Evolutionary conservation across 306 rosid species (phyloP), one percentile per base, ranked within the genome.

Genomic region (Geum urbanum): DNA sequence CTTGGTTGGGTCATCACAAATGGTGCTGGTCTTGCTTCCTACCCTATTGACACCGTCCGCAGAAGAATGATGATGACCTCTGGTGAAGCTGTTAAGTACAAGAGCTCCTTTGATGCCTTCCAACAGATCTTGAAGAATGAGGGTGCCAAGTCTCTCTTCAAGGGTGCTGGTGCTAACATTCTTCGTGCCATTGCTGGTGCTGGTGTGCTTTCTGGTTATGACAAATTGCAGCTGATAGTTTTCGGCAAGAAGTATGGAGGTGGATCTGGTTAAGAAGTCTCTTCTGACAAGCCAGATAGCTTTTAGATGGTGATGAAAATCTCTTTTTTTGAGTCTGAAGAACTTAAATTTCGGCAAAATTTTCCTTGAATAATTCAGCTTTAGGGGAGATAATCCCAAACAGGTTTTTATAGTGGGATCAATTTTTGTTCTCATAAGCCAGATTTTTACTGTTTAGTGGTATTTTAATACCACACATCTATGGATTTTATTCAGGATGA

Each of bases 61-160:
- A 89, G 96, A 92, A 89, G 98, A 92, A 92, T 92, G 92, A 92
- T 92, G 98, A 92, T 92, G 98, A 92, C 98, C 20, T 92, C 98
- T 0, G 98, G 98, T 22, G 98, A 92, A 64, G 98, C 98, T 0
- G 96, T 87, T 27, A 89, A 92, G 91, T 92, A 92, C 89, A 89
- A 79, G 84, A 87, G 91, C 64, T 87, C 98, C 16, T 0, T 83
- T 5, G 95, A 92, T 71, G 98, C 96, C 3, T 92, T 92, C 52
- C 0, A 60, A 2, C 96, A 92, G 72, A 92, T 89, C 74, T 59
- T 92, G 66, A 89, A 90, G 89, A 92, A 92, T 0, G 96, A 92
- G 85, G 96, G 98, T 64, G 48, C 88, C 63, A 92, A 84, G 84
- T 90, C 98, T 19, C 80, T 92, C 74, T 92, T 92, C 62, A 92